These are phyloP conservation scores for Adenanthera pavonina DNA, from an alignment of 306 rosid genomes.

Conservation along the genomic window DNA sequence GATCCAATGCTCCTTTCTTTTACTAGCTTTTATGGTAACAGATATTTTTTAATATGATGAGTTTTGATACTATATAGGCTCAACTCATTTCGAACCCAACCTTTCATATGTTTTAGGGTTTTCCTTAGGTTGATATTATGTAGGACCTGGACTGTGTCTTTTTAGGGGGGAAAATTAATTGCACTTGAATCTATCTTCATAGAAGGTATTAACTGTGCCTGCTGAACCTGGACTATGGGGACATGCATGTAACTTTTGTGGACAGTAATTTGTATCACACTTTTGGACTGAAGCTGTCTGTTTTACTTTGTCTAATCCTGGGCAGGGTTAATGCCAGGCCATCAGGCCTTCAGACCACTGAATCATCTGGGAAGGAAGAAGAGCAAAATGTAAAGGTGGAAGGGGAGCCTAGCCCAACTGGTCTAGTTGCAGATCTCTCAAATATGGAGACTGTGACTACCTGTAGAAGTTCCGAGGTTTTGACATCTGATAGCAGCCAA, in stretches of 20 bases:
- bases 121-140: not conserved
- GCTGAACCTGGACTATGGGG: not conserved
- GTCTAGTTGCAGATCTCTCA: conserved; percentile 44
- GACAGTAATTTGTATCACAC: conserved; percentile 16
- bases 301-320: conserved; percentile 27
- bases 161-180: not conserved
- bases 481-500: conserved; percentile 31
- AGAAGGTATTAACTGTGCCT: not conserved
- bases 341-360: conserved; percentile 57
- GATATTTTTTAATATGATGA: not conserved
- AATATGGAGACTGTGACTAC: conserved; percentile 23
- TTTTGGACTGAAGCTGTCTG: conserved; percentile 20
- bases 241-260: conserved; percentile 20
- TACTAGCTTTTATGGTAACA: not conserved
- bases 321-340: conserved; percentile 69
- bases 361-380: conserved; percentile 47
- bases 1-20: not conserved
- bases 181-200: not conserved
- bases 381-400: conserved; percentile 42
- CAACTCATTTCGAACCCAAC: not conserved
- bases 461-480: conserved; percentile 31
- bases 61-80: conserved; percentile 6
- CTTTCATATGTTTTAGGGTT: not conserved
- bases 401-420: conserved; percentile 38
- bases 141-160: not conserved